Base-by-base conservation (phyloP, 306 rosid species). In the Cucurbita moschata region DNA sequence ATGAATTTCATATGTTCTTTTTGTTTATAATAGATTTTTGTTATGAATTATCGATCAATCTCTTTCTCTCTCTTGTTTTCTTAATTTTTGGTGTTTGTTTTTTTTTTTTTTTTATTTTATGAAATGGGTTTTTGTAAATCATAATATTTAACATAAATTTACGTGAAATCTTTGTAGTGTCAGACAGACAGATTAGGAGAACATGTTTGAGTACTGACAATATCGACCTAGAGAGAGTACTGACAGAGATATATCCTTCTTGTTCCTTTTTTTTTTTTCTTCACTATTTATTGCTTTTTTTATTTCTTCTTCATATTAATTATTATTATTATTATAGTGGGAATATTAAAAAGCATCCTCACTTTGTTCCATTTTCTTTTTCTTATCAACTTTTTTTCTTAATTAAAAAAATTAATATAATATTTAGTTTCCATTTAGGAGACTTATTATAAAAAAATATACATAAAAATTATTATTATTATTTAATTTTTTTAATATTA, bases 151-250 rank as follows among this genome's bases (percentile, higher is more conserved):
- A 15, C 59, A 70, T 69, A 14, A 69, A 47, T 69, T 49, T 69
- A 69, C 74, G 74, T 69, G 74, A 69, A 47, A 47, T 70, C 55
- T 70, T 50, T 70, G 73, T 23, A 47, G 4, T 68, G 19, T 68
- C 56, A 23, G 70, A 61, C 46, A 61, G 46, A 67, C 67, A 61
- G 46, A 23, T 44, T 44, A 23, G 19, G 12, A 46, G 11, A 35
- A 47, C 55, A 47, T 68, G 56, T 68, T 44, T 16, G 4, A 7
- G 13, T 68, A 44, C 40, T 23, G 23, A 0, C 53, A 21, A 46
- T 15, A 46, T 15, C 12, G 16, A 46, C n/a, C 40, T 46, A 14
- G 7, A 69, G 4, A 47, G 5, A 46, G 3, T 7, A 46, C 19
- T 47, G 42, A 65, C 8, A 65, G 10, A 65, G 53, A 65, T 69